Percentiles rank a stretch among this genome's conserved stretches.
phyloP scores from a whole-genome alignment of 257 asterid genomes.

The Nemophila menziesii region DNA sequence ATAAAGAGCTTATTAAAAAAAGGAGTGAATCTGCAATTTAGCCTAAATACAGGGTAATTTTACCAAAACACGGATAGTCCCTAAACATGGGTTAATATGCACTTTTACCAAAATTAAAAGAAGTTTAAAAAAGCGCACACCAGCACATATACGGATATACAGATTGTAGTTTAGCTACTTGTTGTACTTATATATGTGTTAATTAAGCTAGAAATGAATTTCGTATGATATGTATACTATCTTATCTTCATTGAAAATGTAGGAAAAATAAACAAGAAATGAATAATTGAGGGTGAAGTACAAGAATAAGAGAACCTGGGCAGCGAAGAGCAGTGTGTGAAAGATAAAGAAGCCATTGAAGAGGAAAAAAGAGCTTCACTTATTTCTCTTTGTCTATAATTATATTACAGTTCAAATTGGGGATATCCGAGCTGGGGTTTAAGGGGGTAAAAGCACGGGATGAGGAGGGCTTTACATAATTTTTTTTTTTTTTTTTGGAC shows the following conservation, averaged over 20 bases:
- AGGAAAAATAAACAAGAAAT: not conserved
- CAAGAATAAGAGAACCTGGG: constrained; percentile 47
- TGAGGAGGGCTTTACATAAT: constrained; percentile 5
- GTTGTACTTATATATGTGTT: not conserved
- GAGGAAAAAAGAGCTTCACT: constrained; percentile 20
- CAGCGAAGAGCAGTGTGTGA: constrained; percentile 37
- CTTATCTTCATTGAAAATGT: constrained; percentile 2
- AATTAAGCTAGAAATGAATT: too few relatives aligned
- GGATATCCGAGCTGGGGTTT: constrained; percentile 34
- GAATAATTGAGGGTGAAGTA: not conserved
- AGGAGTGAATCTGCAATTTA: too few relatives aligned
- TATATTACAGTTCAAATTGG: not conserved
- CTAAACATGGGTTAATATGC: too few relatives aligned
- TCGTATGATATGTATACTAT: not conserved
- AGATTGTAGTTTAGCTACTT: not conserved
- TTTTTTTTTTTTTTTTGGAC: too few relatives aligned
- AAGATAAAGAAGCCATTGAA: constrained; percentile 55
- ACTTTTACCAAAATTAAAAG: too few relatives aligned
- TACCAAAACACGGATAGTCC: too few relatives aligned
- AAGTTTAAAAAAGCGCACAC: not conserved
- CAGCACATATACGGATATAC: not conserved
- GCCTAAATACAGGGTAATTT: too few relatives aligned
- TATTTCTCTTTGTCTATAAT: constrained; percentile 7
- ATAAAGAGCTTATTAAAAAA: too few relatives aligned
- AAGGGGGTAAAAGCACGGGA: constrained; percentile 16